These are phyloP conservation scores for Peniophora sp. DNA, from an alignment of 1,284 basidiomycete species.

Conservation along the genomic window DNA sequence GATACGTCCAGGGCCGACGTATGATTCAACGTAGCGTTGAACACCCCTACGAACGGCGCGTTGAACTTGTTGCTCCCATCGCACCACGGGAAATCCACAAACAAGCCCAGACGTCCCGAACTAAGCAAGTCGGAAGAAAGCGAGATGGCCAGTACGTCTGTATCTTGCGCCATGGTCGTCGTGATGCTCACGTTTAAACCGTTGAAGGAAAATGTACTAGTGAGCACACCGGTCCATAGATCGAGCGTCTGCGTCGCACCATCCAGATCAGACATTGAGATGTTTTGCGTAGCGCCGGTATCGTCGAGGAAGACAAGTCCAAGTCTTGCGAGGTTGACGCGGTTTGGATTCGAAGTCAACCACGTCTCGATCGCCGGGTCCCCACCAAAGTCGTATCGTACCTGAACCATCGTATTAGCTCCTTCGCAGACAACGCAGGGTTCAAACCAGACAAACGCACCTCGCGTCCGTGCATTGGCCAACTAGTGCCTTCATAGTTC, in stretches of 20 bases:
- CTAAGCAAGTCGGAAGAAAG: slow-evolving; percentile 33
- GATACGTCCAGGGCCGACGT: slow-evolving; percentile 30
- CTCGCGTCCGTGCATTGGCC: slow-evolving; percentile 38
- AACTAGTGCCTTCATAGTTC: slow-evolving; percentile 40
- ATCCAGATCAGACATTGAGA: slow-evolving; percentile 32
- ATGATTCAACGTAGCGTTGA: slow-evolving; percentile 38
- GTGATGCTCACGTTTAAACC: slow-evolving; percentile 29
- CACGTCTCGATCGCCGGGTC: slow-evolving; percentile 41
- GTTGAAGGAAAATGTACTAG: slow-evolving; percentile 34
- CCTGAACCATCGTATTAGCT: slow-evolving; percentile 17
- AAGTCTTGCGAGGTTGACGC: slow-evolving; percentile 44
- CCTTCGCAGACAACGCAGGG: too few relatives aligned
- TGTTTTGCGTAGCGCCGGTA: slow-evolving; percentile 20
- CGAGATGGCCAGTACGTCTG: slow-evolving; percentile 32
- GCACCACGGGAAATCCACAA: slow-evolving; percentile 59
- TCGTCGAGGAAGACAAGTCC: slow-evolving; percentile 35
- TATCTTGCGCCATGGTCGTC: slow-evolving; percentile 32
- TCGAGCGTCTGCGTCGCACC: slow-evolving; percentile 36
- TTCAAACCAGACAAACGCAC: too few relatives aligned
- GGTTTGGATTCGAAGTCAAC: slow-evolving; percentile 52
- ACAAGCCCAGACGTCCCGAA: slow-evolving; percentile 34
- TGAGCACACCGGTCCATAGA: slow-evolving; percentile 46
- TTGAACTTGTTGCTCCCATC: slow-evolving; percentile 47
- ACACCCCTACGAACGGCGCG: slow-evolving; percentile 50
- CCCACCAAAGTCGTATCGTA: slow-evolving; percentile 48